Conservation (phyloP, 1,284 basidiomycete genomes). For the Mycena citricolor region DNA sequence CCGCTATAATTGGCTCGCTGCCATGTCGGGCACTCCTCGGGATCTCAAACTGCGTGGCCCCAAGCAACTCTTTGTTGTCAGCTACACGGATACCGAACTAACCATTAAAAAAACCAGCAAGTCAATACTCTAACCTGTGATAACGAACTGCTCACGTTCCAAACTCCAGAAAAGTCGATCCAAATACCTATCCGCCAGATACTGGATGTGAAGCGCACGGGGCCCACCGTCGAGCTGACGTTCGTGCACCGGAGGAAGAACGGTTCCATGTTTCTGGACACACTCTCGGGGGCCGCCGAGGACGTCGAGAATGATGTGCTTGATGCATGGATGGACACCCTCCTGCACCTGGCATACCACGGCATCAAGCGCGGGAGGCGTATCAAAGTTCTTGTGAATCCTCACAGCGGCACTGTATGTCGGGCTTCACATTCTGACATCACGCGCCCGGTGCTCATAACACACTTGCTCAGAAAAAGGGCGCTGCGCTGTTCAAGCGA, state of each 20-base stretch:
- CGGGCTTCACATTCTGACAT: background rate
- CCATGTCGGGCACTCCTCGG: constrained; percentile 13
- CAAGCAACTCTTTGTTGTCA: constrained; percentile 27
- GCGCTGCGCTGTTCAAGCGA: constrained; percentile 50
- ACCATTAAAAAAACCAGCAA: constrained; percentile 30
- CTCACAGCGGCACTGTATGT: constrained; percentile 64
- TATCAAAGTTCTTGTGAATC: constrained; percentile 74
- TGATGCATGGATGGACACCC: constrained; percentile 20
- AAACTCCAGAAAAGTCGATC: background rate
- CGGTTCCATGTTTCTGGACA: constrained; percentile 13
- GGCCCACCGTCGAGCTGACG: constrained; percentile 10
- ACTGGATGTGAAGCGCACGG: constrained; percentile 8
- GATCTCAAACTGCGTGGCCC: constrained; percentile 8
- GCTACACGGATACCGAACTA: constrained; percentile 32
- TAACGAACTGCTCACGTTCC: background rate
- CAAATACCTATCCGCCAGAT: constrained; percentile 19
- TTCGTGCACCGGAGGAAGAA: constrained; percentile 16
- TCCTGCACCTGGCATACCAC: constrained; percentile 18
- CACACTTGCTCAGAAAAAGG: constrained; percentile 55
- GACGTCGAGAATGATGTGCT: constrained; percentile 12
- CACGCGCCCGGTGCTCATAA: background rate
- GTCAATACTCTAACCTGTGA: background rate
- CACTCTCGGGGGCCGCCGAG: constrained; percentile 14
- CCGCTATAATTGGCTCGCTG: too few relatives aligned
- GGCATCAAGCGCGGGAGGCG: constrained; percentile 34